Percentiles rank a stretch among this genome's conserved stretches.
These are phyloP conservation scores for Lunasporangiospora selenospora DNA, from an alignment of 192 early-diverging fungal species.

Conservation along the genomic window DNA sequence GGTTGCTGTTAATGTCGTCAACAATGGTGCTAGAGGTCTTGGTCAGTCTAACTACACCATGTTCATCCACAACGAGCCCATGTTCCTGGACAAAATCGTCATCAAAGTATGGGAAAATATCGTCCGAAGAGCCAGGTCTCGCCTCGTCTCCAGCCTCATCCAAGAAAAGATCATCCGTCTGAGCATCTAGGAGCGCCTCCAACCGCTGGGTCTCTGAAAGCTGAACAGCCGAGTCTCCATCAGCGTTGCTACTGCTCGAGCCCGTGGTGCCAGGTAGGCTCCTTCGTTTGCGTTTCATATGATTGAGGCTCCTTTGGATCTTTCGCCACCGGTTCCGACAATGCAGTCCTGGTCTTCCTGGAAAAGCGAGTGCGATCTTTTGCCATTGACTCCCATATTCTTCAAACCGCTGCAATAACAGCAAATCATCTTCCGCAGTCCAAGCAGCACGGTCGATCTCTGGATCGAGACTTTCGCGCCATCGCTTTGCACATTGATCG, in stretches of 20 bases:
- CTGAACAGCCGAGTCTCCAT: too few species aligned
- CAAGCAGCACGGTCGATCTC: conserved; percentile 77
- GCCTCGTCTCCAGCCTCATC: too few species aligned
- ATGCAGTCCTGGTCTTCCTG: conserved; percentile 76
- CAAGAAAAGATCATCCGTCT: conserved; percentile 19
- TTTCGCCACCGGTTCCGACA: conserved; percentile 85
- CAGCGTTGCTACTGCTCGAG: too few species aligned
- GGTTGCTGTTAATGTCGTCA: too few species aligned
- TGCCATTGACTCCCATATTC: conserved; percentile 83
- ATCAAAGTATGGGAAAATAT: conserved; percentile 19
- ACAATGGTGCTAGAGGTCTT: too few species aligned
- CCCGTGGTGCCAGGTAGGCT: too few species aligned
- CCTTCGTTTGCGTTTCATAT: conserved; percentile 42
- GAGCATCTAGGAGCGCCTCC: conserved; percentile 8
- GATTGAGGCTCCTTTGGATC: conserved; percentile 63
- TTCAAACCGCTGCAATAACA: conserved; percentile 64
- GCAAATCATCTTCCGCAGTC: conserved; percentile 69
- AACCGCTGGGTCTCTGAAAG: too few species aligned
- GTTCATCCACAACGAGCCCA: conserved; percentile 17
- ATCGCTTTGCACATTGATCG: conserved; percentile 91
- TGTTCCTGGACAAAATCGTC: conserved; percentile 34
- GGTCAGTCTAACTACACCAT: too few species aligned
- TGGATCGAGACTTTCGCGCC: conserved; percentile 88
- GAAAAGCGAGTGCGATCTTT: conserved; percentile 76
- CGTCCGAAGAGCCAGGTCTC: too few species aligned